Evolutionary conservation across 2,329 filamentous ascomycete genomes (phyloP), one percentile per base, ranked within the genome.

Genomic region (Aquanectria penicillioides): DNA sequence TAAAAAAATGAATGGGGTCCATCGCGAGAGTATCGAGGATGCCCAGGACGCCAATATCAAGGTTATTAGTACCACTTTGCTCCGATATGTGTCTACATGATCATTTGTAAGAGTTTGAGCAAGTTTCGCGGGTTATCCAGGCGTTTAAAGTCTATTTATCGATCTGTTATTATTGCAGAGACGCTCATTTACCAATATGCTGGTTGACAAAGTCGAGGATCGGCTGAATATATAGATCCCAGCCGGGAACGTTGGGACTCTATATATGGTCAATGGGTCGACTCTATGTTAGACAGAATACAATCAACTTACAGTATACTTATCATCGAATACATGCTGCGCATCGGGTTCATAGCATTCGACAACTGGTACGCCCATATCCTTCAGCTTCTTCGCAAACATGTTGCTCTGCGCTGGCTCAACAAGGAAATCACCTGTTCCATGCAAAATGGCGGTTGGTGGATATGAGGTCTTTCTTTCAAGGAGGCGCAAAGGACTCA

Each of bases 181-280:
- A n/a, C n/a, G n/a, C n/a, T n/a, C n/a, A n/a, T n/a, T n/a, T n/a
- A n/a, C n/a, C n/a, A 51, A 50, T 17, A 26, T 40, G 47, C 15
- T 40, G 23, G 34, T 28, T 7, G 13, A 40, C 23, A 29, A 50
- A 40, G 47, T 50, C 47, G 15, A 50, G 25, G 17, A 50, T 38
- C 10, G 47, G 47, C 13, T 50, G 47, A 6, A 50, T 40, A 25
- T 40, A 40, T 9, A 15, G 12, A 4, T 50, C 25, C 47, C 47
- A 50, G 23, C 47, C 47, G 7, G 47, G 17, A 15, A 40, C 25
- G 11, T 38, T 34, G 12, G 47, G 23, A 13, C 25, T 18, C 47
- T 50, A 50, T 22, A 22, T 17, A 11, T 17, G 11, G 47, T 29
- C 20, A 50, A 20, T n/a, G 22, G 13, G 23, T n/a, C 22, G n/a